Evolutionary conservation across 2,329 filamentous ascomycete species (phyloP), one percentile per base, ranked within the genome.

Genomic region (Chrysoporthe cubensis): DNA sequence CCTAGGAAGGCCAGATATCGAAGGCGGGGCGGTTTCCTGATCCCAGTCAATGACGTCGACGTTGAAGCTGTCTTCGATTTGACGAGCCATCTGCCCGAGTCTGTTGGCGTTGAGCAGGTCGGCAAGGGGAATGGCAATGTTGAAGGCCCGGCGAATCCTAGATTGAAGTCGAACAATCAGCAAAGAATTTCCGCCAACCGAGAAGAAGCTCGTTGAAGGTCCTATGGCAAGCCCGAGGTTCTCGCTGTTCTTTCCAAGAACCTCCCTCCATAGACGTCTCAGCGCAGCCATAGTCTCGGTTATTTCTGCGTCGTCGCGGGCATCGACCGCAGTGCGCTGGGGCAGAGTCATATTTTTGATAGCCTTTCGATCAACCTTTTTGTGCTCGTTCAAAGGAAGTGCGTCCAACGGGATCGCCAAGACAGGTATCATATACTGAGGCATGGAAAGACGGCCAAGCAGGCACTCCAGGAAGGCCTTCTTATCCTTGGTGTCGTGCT

Each of bases 111-210:
- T 68, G 48, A 82, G 78, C 1, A 85, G 72, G 0, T 80, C 71
- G 1, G 72, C 26, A 0, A 85, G 71, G 0, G 72, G 71, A 0
- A 83, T 7, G 0, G 58, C 62, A 3, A 77, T 71, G 0, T 71
- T 66, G 61, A 83, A 80, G 0, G 43, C 58, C 1, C 75, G 63
- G 2, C 72, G 71, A 42, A 86, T 78, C 0, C 65, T 65, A 0
- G 71, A 61, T 54, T 80, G 78, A 0, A 86, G 74, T 3, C 75
- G 71, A 4, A 83, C 71, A 1, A 82, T 68, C 0, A 80, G 73
- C 3, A 83, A 65, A 0, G 81, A 84, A 65, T 76, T 82, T 5
- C 81, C 82, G 2, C 81, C 81, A 1, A 78, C 69, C 0, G 68
- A 66, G 72, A 83, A 83, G 71, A 84, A 83, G 71, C 80, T 76